Evolutionary conservation across 2,329 filamentous ascomycete species (phyloP), one percentile per base, ranked within the genome.

Genomic region (Diaporthe sp.): DNA sequence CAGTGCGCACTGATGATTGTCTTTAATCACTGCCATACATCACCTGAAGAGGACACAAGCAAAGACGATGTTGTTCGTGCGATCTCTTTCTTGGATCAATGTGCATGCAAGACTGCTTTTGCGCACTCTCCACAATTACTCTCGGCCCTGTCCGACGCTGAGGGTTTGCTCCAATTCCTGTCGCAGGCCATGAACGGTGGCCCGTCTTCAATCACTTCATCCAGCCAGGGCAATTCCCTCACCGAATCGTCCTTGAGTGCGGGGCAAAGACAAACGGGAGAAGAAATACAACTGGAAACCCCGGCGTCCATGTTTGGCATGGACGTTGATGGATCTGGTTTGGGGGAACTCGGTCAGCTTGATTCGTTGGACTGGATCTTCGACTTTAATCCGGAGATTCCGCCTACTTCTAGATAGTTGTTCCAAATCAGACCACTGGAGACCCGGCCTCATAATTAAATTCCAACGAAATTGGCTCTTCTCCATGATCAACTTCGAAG

Each of bases 1-100:
- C 68, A 71, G 25, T 58, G 68, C 53, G 68, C 68, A 42, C 37
- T 71, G n/a, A 71, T 71, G 68, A n/a, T 71, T 5, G 22, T 71
- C 15, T 58, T 71, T 51, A 44, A 44, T 22, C 42, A 47, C 47
- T 71, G 68, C 39, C 68, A 71, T 12, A n/a, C 25, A 28, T 22
- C 58, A 65, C 22, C 25, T 34, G 42, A n/a, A 22, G 60, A 22
- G 20, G 10, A 12, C 37, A 34, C 34, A 17, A 22, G 44, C 37
- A 58, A 42, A 8, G 37, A 71, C 34, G 49, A 22, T 13, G 37
- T 71, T 28, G 9, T 28, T 44, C 51, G 49, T 31, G 68, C 68
- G 20, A 34, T 31, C 13, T 22, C 37, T 8, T 58, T 58, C 15
- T 57, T 71, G 47, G 2, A 37, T 44, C 8, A 44, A 13, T 57